phyloP scores from a whole-genome alignment of 305 asterid species.

The Fraxinus dipetala region DNA sequence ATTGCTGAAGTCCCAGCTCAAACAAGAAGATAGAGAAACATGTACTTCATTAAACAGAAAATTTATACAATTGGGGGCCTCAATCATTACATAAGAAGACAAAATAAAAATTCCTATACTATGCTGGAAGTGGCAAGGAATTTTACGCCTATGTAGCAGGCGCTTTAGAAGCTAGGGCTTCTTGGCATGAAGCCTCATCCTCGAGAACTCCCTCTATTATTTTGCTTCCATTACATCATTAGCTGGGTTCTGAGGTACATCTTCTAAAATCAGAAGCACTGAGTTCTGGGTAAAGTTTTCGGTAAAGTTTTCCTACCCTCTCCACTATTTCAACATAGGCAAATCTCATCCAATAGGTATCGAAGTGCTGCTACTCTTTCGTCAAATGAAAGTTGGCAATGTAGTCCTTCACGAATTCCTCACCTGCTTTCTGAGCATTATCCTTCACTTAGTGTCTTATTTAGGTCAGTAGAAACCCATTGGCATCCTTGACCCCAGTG shows the following conservation, averaged over 20 bases:
- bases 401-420: neutral
- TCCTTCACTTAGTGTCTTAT: neutral
- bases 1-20: too few species aligned
- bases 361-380: neutral
- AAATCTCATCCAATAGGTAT: neutral
- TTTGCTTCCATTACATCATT: neutral
- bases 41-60: too few species aligned
- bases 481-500: neutral
- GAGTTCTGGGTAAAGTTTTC: neutral
- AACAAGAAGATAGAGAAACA: too few species aligned
- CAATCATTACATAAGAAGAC: too few species aligned
- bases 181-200: neutral
- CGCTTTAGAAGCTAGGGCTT: neutral
- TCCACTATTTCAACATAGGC: neutral
- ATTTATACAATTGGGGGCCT: too few species aligned
- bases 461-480: neutral
- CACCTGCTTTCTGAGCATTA: too few species aligned
- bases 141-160: too few species aligned
- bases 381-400: neutral
- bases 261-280: neutral
- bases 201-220: neutral
- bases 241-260: neutral
- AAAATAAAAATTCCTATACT: too few species aligned
- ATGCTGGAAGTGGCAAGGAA: too few species aligned
- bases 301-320: neutral